These are phyloP conservation scores for Verticillium dahliae DNA, from an alignment of 2,329 filamentous ascomycete genomes.

Conservation along the genomic window DNA sequence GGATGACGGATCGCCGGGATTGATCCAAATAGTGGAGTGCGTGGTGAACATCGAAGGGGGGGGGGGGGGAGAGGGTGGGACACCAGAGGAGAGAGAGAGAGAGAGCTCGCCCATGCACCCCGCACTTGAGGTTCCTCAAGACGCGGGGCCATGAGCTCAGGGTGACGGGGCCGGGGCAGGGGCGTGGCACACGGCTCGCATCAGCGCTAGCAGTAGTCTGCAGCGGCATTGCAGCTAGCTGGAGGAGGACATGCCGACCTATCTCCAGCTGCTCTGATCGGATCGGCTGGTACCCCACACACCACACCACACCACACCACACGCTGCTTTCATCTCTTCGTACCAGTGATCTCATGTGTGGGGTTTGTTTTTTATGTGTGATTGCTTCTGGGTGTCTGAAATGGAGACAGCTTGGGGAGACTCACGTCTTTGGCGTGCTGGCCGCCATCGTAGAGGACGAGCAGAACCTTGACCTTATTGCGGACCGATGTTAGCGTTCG, in stretches of 20 bases:
- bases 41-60: background rate
- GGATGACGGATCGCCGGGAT: background rate
- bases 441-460: conserved; percentile 88
- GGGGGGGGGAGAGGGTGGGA: background rate
- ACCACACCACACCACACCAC: background rate
- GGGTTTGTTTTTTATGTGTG: background rate
- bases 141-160: background rate
- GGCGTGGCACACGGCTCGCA: background rate
- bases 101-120: background rate
- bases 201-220: background rate
- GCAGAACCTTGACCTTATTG: conserved; percentile 83
- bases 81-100: too few relatives aligned
- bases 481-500: conserved; percentile 47
- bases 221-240: background rate
- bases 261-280: conserved; percentile 1
- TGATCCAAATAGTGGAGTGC: background rate
- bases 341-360: background rate
- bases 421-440: conserved; percentile 80
- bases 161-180: background rate
- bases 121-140: background rate
- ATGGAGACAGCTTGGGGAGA: conserved; percentile 4
- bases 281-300: background rate
- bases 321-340: too few relatives aligned
- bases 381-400: background rate
- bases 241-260: background rate